Evolutionary conservation across 441 rosid species (phyloP), one percentile per base, ranked within the genome.

Genomic region (Brassica hybrid): DNA sequence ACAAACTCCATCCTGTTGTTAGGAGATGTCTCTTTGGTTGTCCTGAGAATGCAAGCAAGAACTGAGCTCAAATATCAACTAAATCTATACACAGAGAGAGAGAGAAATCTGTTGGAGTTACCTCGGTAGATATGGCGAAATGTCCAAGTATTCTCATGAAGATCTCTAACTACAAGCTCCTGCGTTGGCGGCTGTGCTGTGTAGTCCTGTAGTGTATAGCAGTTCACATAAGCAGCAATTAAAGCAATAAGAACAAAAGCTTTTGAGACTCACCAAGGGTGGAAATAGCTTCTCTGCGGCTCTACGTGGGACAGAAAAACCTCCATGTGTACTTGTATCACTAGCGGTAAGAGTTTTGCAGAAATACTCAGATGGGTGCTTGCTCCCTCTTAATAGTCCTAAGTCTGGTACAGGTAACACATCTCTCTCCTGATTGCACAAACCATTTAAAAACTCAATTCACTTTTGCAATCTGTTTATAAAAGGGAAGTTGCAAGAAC

Each of bases 221-320:
- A 58, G 34, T 41, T 45, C 45, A 25, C 1, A 27, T 72, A 16
- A 59, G 64, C 66, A 75, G 48, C 69, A 72, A 8, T 66, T n/a
- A n/a, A n/a, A n/a, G n/a, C n/a, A n/a, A n/a, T n/a, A n/a, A n/a
- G n/a, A n/a, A n/a, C n/a, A n/a, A n/a, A n/a, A n/a, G n/a, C n/a
- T n/a, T n/a, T n/a, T n/a, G n/a, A n/a, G n/a, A 36, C 89, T 82
- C 68, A 95, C 99, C 92, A 91, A 69, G 1, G 90, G 84, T 81
- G 99, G 98, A 78, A 95, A 95, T 61, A 95, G 98, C 87, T 95
- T 95, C 77, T 95, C 99, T 12, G 99, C 99, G 12, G 98, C 99
- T 78, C 98, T 84, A n/a, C 99, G 89, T 45, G 99, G 99, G 79
- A 95, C 98, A 0, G 99, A 95, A 82, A 95, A 95, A 70, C 99